These are phyloP conservation scores for Gnomoniopsis sp. DNA, from an alignment of 2,329 filamentous ascomycete genomes.

Conservation along the genomic window DNA sequence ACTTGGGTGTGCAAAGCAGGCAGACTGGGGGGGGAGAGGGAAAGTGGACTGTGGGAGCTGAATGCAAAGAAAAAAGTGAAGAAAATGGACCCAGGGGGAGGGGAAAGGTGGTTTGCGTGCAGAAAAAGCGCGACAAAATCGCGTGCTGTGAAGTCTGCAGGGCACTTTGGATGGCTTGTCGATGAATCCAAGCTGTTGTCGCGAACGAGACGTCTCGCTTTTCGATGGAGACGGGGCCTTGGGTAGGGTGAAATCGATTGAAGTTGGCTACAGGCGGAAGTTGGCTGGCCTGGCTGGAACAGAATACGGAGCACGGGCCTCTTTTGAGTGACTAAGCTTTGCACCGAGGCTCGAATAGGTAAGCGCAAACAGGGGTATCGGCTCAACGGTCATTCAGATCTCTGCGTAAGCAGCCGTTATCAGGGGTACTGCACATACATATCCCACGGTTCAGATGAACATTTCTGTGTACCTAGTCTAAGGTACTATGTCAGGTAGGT, in stretches of 20 bases:
- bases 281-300: slow-evolving; percentile 7
- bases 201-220: slow-evolving; percentile 51
- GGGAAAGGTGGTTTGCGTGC: slow-evolving; percentile 39
- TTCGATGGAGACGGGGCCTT: slow-evolving; percentile 35
- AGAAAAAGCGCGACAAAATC: slow-evolving; percentile 46
- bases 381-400: too few relatives aligned
- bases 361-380: too few relatives aligned
- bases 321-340: not conserved
- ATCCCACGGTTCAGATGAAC: not conserved
- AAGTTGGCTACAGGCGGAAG: slow-evolving; percentile 32
- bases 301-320: slow-evolving; percentile 22
- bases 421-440: too few relatives aligned
- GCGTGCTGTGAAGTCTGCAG: slow-evolving; percentile 52
- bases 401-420: too few relatives aligned
- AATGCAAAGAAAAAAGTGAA: slow-evolving; percentile 34
- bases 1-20: not conserved
- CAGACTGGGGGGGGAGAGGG: slow-evolving; percentile 3
- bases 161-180: slow-evolving; percentile 52
- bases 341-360: too few relatives aligned
- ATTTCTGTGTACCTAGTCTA: not conserved
- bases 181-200: slow-evolving; percentile 58
- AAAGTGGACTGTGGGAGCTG: slow-evolving; percentile 3
- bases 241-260: slow-evolving; percentile 41
- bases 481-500: too few relatives aligned
- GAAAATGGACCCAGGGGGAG: slow-evolving; percentile 31